Percentiles rank a stretch among this genome's conserved stretches.
Evolutionary conservation across 768 basidiomycete genomes (phyloP).

Genomic region (Amanita inopinata): DNA sequence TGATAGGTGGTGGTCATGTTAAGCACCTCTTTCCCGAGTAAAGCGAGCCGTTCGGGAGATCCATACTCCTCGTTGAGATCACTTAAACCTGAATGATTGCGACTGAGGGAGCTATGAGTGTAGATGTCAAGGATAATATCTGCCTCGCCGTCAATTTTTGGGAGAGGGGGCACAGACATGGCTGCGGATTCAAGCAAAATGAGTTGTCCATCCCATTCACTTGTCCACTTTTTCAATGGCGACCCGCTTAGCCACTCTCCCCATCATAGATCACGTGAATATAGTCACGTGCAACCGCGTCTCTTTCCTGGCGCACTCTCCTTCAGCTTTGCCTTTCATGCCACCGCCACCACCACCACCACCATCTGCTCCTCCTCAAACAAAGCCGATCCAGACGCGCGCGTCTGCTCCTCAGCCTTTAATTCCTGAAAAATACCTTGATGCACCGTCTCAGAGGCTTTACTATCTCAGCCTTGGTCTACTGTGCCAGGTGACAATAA

Average conservation of each 20-base stretch:
- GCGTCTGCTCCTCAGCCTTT: slow-evolving; percentile 37
- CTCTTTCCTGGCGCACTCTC: background rate
- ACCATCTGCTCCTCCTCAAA: background rate
- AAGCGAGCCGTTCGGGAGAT: slow-evolving; percentile 48
- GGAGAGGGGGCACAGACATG: slow-evolving; percentile 33
- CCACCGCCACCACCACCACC: background rate
- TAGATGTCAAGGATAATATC: slow-evolving; percentile 50
- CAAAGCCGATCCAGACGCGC: too few relatives aligned
- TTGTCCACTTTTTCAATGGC: too few relatives aligned
- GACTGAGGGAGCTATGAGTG: slow-evolving; percentile 36
- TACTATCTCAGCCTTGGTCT: slow-evolving; percentile 70
- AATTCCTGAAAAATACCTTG: slow-evolving; percentile 66
- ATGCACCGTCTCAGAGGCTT: slow-evolving; percentile 70
- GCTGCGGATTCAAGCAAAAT: slow-evolving; percentile 12
- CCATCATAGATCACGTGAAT: background rate
- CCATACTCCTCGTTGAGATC: slow-evolving; percentile 39
- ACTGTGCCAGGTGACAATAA: slow-evolving; percentile 53
- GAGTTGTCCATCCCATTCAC: too few relatives aligned
- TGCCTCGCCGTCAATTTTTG: slow-evolving; percentile 43
- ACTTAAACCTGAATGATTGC: slow-evolving; percentile 11
- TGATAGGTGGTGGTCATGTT: slow-evolving; percentile 42
- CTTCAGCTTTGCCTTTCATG: background rate
- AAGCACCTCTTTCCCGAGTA: slow-evolving; percentile 45
- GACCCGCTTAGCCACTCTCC: background rate
- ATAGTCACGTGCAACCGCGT: slow-evolving; percentile 10